Evolutionary conservation across 495 filamentous ascomycete genomes (phyloP).

Genomic region (Penicillium paradoxum): DNA sequence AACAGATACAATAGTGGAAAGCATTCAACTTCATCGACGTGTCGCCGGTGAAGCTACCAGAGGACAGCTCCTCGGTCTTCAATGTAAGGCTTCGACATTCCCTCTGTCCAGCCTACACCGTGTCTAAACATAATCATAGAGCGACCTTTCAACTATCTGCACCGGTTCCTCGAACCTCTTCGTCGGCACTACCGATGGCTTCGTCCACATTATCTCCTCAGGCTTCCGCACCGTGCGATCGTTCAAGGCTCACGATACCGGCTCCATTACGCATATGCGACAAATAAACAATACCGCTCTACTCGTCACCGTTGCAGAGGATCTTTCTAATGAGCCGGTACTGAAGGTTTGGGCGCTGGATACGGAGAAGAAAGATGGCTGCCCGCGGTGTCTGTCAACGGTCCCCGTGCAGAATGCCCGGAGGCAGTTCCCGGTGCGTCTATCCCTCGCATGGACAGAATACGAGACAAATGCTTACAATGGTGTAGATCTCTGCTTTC

Average conservation of each 20-base stretch:
- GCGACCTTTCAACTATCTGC: conserved; percentile 62
- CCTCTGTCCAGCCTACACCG: not conserved
- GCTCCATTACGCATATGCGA: conserved; percentile 87
- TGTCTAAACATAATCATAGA: conserved; percentile 38
- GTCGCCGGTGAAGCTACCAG: conserved; percentile 71
- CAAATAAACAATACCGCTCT: conserved; percentile 85
- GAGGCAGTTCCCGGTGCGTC: conserved; percentile 77
- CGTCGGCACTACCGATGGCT: conserved; percentile 76
- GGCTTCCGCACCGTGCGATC: conserved; percentile 81
- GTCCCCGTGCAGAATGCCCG: conserved; percentile 84
- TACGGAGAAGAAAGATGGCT: conserved; percentile 89
- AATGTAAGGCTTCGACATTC: conserved; percentile 49
- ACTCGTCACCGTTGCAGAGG: conserved; percentile 83
- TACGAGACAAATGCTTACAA: not conserved
- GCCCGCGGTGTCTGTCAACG: conserved; percentile 79
- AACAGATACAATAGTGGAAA: conserved; percentile 69
- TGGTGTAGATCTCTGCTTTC: conserved; percentile 79
- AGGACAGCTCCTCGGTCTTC: conserved; percentile 61
- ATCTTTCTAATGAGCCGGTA: conserved; percentile 77
- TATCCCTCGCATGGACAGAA: not conserved
- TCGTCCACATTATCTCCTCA: conserved; percentile 78
- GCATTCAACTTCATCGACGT: conserved; percentile 99
- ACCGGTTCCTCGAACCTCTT: conserved; percentile 90
- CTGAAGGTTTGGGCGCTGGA: conserved; percentile 96
- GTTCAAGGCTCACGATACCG: conserved; percentile 77